Evolutionary conservation across 352 stramenopile genomes (phyloP), one percentile per base, ranked within the genome.

Genomic region (Pythium oligandrum): DNA sequence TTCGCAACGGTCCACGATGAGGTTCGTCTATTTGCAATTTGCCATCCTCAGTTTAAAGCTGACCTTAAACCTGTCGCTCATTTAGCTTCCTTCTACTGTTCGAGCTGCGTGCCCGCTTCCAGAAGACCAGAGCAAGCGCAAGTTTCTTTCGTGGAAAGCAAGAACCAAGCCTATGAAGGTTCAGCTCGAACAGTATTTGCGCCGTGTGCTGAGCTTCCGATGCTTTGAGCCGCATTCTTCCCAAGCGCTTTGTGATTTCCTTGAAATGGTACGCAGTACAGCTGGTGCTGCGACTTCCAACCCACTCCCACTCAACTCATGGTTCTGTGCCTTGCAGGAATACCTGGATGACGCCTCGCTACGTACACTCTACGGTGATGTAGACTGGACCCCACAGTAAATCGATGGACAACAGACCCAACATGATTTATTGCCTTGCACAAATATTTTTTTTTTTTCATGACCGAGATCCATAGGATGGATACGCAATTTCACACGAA

Each of bases 401-500:
- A 26, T 26, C 17, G 17, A 26, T 26, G 17, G 17, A 26, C 17
- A 26, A 26, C 17, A 26, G 17, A 26, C 17, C 17, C 17, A 26
- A 26, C 17, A 26, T 26, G 17, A 26, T 26, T 26, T 26, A 12
- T 42, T 42, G 38, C 38, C 38, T 42, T 42, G 38, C 7, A 42
- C 7, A 42, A 8, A 43, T 30, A 34, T 12, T 7, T 3, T 26
- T 26, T 26, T 26, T 26, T 26, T 26, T 26, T 26, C 17, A 82
- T 12, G 66, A 78, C 43, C 75, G 68, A 58, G 43, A 80, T 30
- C 70, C 75, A 61, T 84, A 75, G 31, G 75, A 86, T 1, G 79
- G 65, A 44, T 78, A 85, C 11, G 84, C 70, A 40, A 93, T 89
- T 57, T 93, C 85, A 64, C 86, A 96, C 42, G 82, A 86, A 63